Percentiles rank a stretch among this genome's conserved stretches.
Evolutionary conservation across 23 red algal species (phyloP).

Genomic region (Rhodosorus marinus): DNA sequence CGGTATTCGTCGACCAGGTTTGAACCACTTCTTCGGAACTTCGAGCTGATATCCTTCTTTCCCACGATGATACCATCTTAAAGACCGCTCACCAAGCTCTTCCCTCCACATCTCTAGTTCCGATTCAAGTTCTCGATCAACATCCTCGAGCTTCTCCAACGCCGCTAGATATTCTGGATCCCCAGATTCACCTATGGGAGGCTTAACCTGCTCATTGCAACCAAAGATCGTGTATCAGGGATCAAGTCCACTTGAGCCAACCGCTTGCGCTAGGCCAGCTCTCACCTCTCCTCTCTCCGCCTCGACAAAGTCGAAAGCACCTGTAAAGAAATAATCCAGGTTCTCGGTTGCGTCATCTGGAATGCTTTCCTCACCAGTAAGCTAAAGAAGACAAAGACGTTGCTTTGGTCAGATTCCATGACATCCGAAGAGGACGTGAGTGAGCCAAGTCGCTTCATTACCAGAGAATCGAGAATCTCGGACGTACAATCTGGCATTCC

Average conservation of each 20-base stretch:
- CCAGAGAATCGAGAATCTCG: no score
- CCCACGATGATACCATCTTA: slow-evolving; percentile 74
- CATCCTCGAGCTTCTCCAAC: slow-evolving; percentile 13
- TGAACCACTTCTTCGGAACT: slow-evolving; percentile 9
- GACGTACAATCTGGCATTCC: no score
- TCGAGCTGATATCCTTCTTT: slow-evolving; percentile 93
- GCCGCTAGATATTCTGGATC: no score
- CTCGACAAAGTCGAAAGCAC: slow-evolving; percentile 31
- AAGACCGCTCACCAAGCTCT: slow-evolving; percentile 9
- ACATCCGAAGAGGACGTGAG: no score
- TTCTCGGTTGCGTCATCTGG: slow-evolving; percentile 13
- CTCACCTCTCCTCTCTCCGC: slow-evolving; percentile 25
- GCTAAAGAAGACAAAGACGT: no score
- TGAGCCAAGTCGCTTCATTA: no score
- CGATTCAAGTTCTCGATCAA: slow-evolving; percentile 17
- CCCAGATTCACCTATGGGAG: no score
- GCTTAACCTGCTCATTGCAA: no score
- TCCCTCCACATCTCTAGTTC: slow-evolving; percentile 27
- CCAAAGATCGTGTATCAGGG: no score
- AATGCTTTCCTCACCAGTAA: slow-evolving; percentile 13
- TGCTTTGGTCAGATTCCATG: no score
- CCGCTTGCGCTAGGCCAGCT: no score
- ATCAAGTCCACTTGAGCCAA: no score
- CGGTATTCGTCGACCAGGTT: slow-evolving; percentile 11
- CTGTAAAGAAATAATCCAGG: slow-evolving; percentile 26